Evolutionary conservation across 1,284 basidiomycete genomes (phyloP), one percentile per base, ranked within the genome.

Genomic region (Heterobasidion occidentale): DNA sequence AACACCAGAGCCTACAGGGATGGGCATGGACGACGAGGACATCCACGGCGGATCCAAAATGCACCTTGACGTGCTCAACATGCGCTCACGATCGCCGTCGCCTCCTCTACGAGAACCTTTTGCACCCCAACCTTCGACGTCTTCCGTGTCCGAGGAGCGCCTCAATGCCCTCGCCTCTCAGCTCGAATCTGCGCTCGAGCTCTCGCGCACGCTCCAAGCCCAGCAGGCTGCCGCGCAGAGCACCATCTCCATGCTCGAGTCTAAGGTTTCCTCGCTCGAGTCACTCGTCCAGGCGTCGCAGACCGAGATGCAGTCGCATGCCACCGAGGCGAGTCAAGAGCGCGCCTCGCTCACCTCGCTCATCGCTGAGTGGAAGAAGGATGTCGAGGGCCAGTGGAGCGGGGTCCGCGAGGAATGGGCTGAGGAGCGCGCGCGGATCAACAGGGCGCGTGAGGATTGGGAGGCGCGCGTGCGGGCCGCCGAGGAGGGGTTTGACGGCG

Each of bases 331-430:
- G 3, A 65, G 65, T 42, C 62, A 68, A 42, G 74, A 74, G 53
- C 74, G 71, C 9, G 76, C 78, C 46, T 77, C 76, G 1, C 67
- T 85, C 42, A 79, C 77, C 1, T 68, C 74, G 20, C 77, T 84
- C 68, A 70, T 88, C 52, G 70, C 71, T 7, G 81, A 86, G 59
- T 88, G 83, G 84, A 86, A 84, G 68, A 86, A 81, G 66, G 73
- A 67, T 7, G 81, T 91, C 14, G 91, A 95, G 63, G 84, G 85
- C 7, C 82, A 87, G 57, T 95, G 91, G 90, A 78, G 76, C 36
- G 73, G 76, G 56, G 86, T 94, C 48, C 81, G 88, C 60, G 85
- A 91, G 62, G 87, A 89, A 52, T 94, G 94, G 92, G 79, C 79
- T 7, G 74, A 81, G 27, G 95, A 97, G 70, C 78, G 92, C 2